Base-by-base conservation (phyloP, 1,284 basidiomycete genomes). In the Sporisorium graminicola region DNA sequence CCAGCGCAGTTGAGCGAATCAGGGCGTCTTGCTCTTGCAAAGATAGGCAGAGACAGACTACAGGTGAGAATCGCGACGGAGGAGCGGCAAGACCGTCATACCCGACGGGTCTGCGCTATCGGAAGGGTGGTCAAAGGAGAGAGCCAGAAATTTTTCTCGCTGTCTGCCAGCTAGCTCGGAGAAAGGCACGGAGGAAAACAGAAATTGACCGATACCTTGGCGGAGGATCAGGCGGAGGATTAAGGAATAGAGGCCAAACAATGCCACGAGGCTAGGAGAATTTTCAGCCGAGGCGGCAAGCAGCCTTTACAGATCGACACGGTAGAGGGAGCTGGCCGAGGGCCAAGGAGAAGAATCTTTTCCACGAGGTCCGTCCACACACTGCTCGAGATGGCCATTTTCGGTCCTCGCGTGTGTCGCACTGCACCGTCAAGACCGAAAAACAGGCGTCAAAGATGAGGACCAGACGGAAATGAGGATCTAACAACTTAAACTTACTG, bases 361-460 rank as follows among this genome's bases (percentile, higher is more conserved):
- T n/a, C n/a, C n/a, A n/a, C n/a, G n/a, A n/a, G n/a, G n/a, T n/a
- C n/a, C n/a, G n/a, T n/a, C n/a, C n/a, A n/a, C n/a, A n/a, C n/a
- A n/a, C n/a, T n/a, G n/a, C n/a, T 55, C 40, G 26, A 18, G 35
- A 16, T 55, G 10, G 40, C 29, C 27, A 29, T n/a, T 12, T 2
- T 16, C 29, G 5, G 29, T 31, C 29, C 2, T 37, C 20, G 27
- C 5, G 56, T 46, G 40, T 58, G 20, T 58, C 56, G 35, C 46
- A 52, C 58, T 47, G 5, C 26, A 26, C 69, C 69, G 69, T 72
- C 59, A 65, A 72, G 58, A 33, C 63, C 59, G 63, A 65, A 24
- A 37, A 24, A 31, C 24, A n/a, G n/a, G n/a, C n/a, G n/a, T n/a
- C n/a, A n/a, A n/a, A n/a, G n/a, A n/a, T n/a, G n/a, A n/a, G n/a